phyloP scores from a whole-genome alignment of 1,284 basidiomycete species.

The Malassezia sympodialis region DNA sequence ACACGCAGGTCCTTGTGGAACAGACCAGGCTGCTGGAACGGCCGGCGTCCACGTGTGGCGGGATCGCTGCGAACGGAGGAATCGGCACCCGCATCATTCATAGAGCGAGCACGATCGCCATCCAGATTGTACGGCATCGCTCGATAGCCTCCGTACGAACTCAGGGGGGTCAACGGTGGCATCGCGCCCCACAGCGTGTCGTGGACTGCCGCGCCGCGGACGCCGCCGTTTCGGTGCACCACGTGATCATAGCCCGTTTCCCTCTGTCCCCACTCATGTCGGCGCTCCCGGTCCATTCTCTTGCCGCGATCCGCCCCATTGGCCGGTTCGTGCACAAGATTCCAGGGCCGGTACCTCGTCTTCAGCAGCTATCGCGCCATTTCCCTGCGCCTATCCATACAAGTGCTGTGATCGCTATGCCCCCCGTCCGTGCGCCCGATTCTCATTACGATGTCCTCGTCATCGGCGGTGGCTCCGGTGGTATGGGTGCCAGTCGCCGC shows the following conservation, averaged over 20 bases:
- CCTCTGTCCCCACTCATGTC: neutral
- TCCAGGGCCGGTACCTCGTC: neutral
- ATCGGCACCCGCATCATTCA: neutral
- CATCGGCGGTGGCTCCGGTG: conserved; percentile 47
- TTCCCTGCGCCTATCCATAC: neutral
- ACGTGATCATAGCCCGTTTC: neutral
- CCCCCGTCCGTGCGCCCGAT: conserved; percentile 34
- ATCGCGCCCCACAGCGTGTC: neutral
- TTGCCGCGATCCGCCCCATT: neutral
- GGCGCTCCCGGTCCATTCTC: neutral
- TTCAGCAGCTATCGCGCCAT: neutral
- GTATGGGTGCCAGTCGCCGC: conserved; percentile 50
- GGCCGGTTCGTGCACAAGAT: neutral
- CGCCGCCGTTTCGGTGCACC: neutral
- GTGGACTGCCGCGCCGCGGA: neutral
- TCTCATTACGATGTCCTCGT: conserved; percentile 44
- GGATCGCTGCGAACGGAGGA: conserved; percentile 5
- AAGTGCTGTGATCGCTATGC: conserved; percentile 25
- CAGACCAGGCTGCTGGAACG: conserved; percentile 34
- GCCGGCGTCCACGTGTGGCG: conserved; percentile 16
- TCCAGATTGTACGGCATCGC: conserved; percentile 10
- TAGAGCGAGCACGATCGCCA: neutral
- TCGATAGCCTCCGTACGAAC: neutral
- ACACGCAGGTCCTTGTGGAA: conserved; percentile 54
- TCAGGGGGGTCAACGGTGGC: conserved; percentile 8